Percentiles rank a stretch among this genome's conserved stretches.
Evolutionary conservation across 164 flowering plant species (phyloP).

Genomic region (Magnolia kwangsiensis): DNA sequence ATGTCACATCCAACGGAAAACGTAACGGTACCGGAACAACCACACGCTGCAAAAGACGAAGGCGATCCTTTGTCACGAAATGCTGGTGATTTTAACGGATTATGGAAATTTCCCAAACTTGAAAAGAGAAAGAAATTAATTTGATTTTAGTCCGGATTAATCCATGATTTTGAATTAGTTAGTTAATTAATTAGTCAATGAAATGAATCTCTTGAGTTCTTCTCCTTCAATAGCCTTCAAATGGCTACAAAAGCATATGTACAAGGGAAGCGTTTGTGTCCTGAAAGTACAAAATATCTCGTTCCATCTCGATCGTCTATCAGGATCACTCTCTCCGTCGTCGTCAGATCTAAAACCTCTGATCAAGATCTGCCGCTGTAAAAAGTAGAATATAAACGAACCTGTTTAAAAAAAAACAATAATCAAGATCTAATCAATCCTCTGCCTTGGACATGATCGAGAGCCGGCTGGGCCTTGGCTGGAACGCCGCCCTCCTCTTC

Average conservation of each 20-base stretch:
- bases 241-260: background rate
- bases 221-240: background rate
- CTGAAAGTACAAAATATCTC: background rate
- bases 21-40: background rate
- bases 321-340: background rate
- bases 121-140: too few relatives aligned
- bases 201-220: background rate
- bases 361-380: background rate
- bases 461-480: constrained; percentile 54
- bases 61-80: background rate
- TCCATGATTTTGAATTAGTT: background rate
- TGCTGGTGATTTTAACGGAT: background rate
- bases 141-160: too few relatives aligned
- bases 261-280: background rate
- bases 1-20: background rate
- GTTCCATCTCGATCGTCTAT: background rate
- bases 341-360: constrained; percentile 1
- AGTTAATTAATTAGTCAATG: background rate
- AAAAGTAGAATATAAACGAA: constrained; percentile 15
- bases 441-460: constrained; percentile 53
- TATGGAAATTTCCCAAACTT: background rate
- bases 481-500: constrained; percentile 37
- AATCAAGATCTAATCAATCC: background rate
- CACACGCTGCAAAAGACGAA: background rate
- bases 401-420: constrained; percentile 13